Evolutionary conservation across 192 early-diverging fungal genomes (phyloP), one percentile per base, ranked within the genome.

Genomic region (Geranomyces variabilis): DNA sequence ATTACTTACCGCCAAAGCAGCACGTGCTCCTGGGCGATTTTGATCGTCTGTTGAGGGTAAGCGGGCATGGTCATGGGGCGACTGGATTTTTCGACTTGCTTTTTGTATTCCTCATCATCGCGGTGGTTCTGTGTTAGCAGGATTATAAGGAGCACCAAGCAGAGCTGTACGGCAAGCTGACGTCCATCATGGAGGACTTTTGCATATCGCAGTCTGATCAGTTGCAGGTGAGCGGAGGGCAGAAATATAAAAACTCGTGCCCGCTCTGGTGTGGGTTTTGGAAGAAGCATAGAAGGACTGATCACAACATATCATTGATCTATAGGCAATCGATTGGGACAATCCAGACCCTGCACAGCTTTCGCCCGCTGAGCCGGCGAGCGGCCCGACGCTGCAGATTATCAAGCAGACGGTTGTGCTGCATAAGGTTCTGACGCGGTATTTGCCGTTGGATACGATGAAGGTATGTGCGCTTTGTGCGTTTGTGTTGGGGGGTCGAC

Each of bases 131-230:
- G 44, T n/a, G n/a, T n/a, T n/a, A n/a, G n/a, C 77, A 85, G 71
- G 97, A 99, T 73, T 96, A 92, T 74, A 74, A 79, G 43, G 91
- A 95, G 47, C 97, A 99, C 75, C 96, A 98, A 83, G 78, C 74
- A 7, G 94, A 97, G 67, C 83, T 99, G 69, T 94, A 96, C 66
- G 71, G 78, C 34, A 99, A 99, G 69, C 80, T 99, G 21, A 90
- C 98, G 3, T 81, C 91, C 6, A 98, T 98, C 66, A 98, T 99
- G 97, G 86, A 93, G 24, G 96, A 98, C 51, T 84, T 93, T 24
- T 87, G 94, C 22, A 81, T 80, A 17, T 77, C 90, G 46, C 94
- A 98, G 69, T 82, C 90, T n/a, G 84, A 90, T 31, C 83, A 86
- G 34, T 86, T 99, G 51, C 83, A 77, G 63, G 87, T 87, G 53